phyloP scores from a whole-genome alignment of 1,284 basidiomycete genomes.

The Cronartium ribicola region DNA sequence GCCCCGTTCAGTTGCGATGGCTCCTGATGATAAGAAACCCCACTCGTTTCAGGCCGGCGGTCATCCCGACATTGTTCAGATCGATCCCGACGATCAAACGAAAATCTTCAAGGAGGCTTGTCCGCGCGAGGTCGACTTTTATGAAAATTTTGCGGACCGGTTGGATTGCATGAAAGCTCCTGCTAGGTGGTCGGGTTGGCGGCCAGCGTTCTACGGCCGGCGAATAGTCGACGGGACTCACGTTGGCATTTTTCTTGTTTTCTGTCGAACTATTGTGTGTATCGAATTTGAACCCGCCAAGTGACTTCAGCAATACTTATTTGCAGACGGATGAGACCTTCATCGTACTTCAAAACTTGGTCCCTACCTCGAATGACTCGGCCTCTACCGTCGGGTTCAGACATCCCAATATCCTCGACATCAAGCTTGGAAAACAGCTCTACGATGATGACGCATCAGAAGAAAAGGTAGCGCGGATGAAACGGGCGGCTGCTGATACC shows the following conservation, averaged over 20 bases:
- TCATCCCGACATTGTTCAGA: constrained; percentile 15
- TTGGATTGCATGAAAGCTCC: not conserved
- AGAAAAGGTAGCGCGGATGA: constrained; percentile 30
- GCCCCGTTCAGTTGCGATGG: not conserved
- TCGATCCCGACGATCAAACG: constrained; percentile 7
- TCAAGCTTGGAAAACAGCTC: constrained; percentile 33
- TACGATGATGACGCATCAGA: constrained; percentile 29
- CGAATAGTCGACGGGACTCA: no score
- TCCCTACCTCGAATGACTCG: not conserved
- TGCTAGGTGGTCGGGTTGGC: constrained; percentile 11
- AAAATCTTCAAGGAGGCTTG: constrained; percentile 23
- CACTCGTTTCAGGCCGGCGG: constrained; percentile 25
- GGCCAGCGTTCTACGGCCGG: constrained; percentile 22
- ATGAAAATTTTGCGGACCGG: constrained; percentile 13
- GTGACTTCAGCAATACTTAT: no score
- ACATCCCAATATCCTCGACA: constrained; percentile 36
- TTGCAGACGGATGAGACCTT: constrained; percentile 4
- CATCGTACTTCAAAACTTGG: constrained; percentile 29
- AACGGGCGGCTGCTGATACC: constrained; percentile 13
- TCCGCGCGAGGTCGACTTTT: constrained; percentile 17
- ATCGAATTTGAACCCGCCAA: no score
- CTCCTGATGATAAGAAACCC: not conserved
- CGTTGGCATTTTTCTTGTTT: no score
- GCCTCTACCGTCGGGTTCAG: constrained; percentile 1
- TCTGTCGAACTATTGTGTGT: no score